These are phyloP conservation scores for Solanum pennellii DNA, from an alignment of 257 asterid genomes.

Conservation along the genomic window DNA sequence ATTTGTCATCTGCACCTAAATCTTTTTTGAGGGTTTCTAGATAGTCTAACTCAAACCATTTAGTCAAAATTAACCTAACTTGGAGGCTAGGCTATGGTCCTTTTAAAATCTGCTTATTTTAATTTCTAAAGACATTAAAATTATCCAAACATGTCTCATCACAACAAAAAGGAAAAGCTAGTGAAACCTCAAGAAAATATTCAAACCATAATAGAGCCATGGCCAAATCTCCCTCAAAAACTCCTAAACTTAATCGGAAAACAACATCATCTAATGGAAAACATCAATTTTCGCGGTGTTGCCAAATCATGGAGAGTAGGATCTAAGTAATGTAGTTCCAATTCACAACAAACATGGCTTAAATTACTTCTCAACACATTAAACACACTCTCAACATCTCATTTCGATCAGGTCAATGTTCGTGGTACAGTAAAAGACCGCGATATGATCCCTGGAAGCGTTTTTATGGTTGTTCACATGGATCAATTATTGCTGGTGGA, in stretches of 20 bases:
- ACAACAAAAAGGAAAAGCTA: neutral
- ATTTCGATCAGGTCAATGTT: neutral
- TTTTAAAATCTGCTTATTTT: neutral
- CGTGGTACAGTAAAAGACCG: neutral
- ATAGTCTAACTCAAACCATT: neutral
- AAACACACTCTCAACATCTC: neutral
- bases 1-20: neutral
- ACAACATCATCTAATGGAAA: slow-evolving; percentile 6
- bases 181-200: neutral
- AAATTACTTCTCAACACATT: neutral
- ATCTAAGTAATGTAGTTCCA: neutral
- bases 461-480: slow-evolving; percentile 9
- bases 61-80: neutral
- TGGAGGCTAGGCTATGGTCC: neutral
- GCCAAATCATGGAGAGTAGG: slow-evolving; percentile 23
- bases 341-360: neutral
- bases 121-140: neutral
- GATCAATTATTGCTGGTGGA: neutral
- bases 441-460: neutral
- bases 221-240: slow-evolving; percentile 27
- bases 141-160: neutral
- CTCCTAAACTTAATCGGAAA: neutral
- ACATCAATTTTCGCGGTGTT: slow-evolving; percentile 11
- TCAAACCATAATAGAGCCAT: neutral
- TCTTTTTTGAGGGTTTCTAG: neutral